Evolutionary conservation across 1,284 basidiomycete species (phyloP), one percentile per base, ranked within the genome.

Genomic region (Tilletia horrida): DNA sequence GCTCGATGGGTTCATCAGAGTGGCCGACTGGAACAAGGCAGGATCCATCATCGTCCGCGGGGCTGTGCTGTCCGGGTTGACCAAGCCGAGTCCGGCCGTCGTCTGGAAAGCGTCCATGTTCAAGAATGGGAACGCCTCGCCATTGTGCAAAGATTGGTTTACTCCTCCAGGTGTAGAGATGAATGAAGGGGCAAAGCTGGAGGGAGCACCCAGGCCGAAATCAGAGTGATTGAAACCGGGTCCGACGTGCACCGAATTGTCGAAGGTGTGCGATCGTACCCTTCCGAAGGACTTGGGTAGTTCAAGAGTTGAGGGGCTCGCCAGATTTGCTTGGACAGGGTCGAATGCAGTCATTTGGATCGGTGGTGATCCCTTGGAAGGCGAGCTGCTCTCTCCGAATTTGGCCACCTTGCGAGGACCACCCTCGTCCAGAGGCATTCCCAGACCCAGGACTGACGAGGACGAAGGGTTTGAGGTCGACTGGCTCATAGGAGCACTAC

Each of bases 241-340:
- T 40, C 45, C 45, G 7, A 48, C 16, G 1, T 59, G 55, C 13
- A 59, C 9, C 2, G 55, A 13, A 21, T 6, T 16, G 6, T 29
- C 55, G 27, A 59, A 7, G 29, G 55, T 59, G 16, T 59, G 27
- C 27, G 55, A 59, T 25, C 55, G 55, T 11, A 21, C n/a, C 9
- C 55, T 25, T n/a, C 55, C 55, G 31, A 59, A 59, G 1, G 55
- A 40, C 35, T 40, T 40, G 35, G 35, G 35, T 11, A 40, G 11
- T 4, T 40, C 35, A 16, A 18, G 45, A 48, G 4, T 48, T 18
- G 21, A 23, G 3, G 45, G 16, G 18, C 18, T 6, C 16, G 45
- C 16, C 45, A 48, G 45, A 48, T 40, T 40, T 40, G 35, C 35
- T 40, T 40, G 35, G 11, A 40, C 35, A 40, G 35, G 11, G 35